phyloP scores from a whole-genome alignment of 495 filamentous ascomycete genomes.

The Hyaloscypha bicolor region DNA sequence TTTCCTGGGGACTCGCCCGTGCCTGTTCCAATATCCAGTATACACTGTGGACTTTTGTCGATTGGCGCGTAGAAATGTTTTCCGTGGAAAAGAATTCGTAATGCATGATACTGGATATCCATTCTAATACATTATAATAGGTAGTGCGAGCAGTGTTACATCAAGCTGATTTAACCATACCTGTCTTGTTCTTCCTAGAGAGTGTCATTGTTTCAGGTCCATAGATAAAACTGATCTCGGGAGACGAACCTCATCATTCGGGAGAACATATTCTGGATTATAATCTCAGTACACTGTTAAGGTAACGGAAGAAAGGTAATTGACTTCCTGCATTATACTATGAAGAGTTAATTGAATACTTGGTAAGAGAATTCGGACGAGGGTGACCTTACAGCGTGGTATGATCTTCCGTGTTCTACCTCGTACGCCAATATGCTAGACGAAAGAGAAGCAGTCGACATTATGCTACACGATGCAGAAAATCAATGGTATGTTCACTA shows the following conservation, averaged over 20 bases:
- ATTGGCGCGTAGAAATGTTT: background rate
- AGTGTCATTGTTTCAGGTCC: background rate
- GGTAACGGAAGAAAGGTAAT: background rate
- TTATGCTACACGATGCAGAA: background rate
- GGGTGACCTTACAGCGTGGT: background rate
- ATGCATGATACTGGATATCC: conserved; percentile 1
- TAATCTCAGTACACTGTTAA: background rate
- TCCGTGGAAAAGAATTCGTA: background rate
- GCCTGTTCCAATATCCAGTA: background rate
- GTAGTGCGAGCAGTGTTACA: background rate
- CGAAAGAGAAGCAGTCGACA: background rate
- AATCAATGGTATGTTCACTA: background rate
- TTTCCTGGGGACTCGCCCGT: background rate
- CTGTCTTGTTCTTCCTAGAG: background rate
- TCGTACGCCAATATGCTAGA: background rate
- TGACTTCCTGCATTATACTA: background rate
- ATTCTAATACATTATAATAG: background rate
- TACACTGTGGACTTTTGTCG: background rate
- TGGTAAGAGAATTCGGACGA: background rate
- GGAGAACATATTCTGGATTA: background rate
- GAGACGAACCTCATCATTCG: background rate
- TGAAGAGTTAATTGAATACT: background rate
- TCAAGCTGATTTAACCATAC: background rate
- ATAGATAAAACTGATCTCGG: background rate
- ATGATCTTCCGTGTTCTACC: background rate